Evolutionary conservation across 768 basidiomycete species (phyloP).

Genomic region (Psilocybe sp.): DNA sequence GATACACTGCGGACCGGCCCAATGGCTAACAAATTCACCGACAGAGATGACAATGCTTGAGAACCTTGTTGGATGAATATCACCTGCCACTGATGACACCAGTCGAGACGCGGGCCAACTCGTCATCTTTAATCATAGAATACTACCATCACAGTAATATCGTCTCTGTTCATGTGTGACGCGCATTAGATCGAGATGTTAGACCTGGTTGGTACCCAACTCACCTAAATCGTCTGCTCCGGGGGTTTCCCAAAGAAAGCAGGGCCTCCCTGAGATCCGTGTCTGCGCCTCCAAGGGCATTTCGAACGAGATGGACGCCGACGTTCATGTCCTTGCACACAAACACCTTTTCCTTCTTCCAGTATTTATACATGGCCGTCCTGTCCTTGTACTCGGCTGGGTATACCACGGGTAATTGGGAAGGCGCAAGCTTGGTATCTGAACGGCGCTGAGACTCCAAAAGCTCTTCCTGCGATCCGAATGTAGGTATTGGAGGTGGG

Average conservation of each 20-base stretch:
- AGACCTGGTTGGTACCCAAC: constrained; percentile 3
- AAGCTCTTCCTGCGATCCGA: background rate
- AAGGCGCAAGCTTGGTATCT: constrained; percentile 2
- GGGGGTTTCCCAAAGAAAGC: constrained; percentile 32
- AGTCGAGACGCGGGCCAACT: too few species aligned
- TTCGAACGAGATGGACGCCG: constrained; percentile 49
- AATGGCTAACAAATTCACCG: too few species aligned
- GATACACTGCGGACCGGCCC: too few species aligned
- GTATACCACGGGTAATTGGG: constrained; percentile 31
- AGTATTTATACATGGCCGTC: constrained; percentile 33
- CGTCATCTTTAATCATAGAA: constrained; percentile 20
- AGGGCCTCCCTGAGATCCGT: constrained; percentile 37
- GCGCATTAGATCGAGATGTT: background rate
- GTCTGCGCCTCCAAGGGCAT: constrained; percentile 53
- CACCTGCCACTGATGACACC: too few species aligned
- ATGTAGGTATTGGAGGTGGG: background rate
- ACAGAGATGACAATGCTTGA: too few species aligned
- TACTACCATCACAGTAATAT: constrained; percentile 23
- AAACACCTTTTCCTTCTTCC: constrained; percentile 35
- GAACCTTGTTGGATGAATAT: too few species aligned
- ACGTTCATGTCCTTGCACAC: constrained; percentile 42
- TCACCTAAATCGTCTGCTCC: constrained; percentile 37
- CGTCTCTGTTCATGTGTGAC: constrained; percentile 15
- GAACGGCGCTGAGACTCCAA: background rate
- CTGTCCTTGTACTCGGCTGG: constrained; percentile 21